Evolutionary conservation across 2,329 filamentous ascomycete species (phyloP).

Genomic region (Chaetomiaceae sp.): DNA sequence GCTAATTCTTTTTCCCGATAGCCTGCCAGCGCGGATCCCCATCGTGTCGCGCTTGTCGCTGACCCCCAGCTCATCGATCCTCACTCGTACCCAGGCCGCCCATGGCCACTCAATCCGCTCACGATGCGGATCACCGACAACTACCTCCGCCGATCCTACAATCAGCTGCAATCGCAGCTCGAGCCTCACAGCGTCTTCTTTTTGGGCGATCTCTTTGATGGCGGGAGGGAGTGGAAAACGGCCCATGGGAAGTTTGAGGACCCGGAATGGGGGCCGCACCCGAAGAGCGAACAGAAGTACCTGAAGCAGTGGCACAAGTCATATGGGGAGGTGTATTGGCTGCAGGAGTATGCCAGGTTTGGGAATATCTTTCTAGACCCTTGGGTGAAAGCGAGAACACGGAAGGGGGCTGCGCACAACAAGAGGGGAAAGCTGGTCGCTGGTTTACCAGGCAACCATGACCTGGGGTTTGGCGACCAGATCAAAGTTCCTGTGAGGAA

Average conservation of each 20-base stretch:
- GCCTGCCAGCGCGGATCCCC: constrained; percentile 74
- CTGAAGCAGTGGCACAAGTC: constrained; percentile 65
- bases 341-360: constrained; percentile 81
- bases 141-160: constrained; percentile 80
- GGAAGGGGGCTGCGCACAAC: constrained; percentile 54
- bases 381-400: constrained; percentile 56
- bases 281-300: constrained; percentile 48
- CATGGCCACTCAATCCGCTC: constrained; percentile 53
- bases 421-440: constrained; percentile 73
- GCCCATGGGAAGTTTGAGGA: constrained; percentile 55
- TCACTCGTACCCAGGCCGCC: constrained; percentile 85
- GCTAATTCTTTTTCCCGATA: constrained; percentile 36
- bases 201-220: constrained; percentile 91
- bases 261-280: constrained; percentile 53
- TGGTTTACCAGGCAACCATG: constrained; percentile 89
- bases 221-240: constrained; percentile 91
- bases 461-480: constrained; percentile 83
- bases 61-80: constrained; percentile 91
- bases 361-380: constrained; percentile 75
- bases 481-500: constrained; percentile 76
- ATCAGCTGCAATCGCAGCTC: constrained; percentile 68
- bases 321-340: constrained; percentile 81
- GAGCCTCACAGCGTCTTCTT: constrained; percentile 88
- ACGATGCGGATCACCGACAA: constrained; percentile 71
- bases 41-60: constrained; percentile 78